phyloP scores from a whole-genome alignment of 2,329 filamentous ascomycete genomes.

The Colletotrichum scovillei region DNA sequence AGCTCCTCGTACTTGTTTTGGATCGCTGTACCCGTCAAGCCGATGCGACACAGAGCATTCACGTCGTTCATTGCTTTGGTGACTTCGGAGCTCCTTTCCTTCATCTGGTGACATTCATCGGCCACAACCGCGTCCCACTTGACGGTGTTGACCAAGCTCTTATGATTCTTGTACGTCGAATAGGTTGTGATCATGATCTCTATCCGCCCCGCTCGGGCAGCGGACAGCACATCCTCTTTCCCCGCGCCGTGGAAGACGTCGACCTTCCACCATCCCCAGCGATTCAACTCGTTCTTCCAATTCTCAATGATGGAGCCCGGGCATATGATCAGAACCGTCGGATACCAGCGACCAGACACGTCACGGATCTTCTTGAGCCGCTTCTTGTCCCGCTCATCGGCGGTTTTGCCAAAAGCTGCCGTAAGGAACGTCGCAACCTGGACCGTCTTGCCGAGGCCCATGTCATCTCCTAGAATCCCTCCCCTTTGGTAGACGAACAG shows the following conservation, averaged over 20 bases:
- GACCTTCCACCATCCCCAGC: conserved; percentile 97
- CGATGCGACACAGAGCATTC: conserved; percentile 92
- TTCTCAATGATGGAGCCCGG: conserved; percentile 90
- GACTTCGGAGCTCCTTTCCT: conserved; percentile 80
- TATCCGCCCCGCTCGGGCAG: conserved; percentile 79
- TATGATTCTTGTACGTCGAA: conserved; percentile 84
- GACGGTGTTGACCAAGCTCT: conserved; percentile 80
- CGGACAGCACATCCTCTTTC: conserved; percentile 77
- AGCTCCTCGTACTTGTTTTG: conserved; percentile 98
- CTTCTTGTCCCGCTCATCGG: conserved; percentile 85
- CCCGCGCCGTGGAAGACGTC: conserved; percentile 81
- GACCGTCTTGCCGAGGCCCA: conserved; percentile 97
- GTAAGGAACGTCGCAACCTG: conserved; percentile 95
- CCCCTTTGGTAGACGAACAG: conserved; percentile 93
- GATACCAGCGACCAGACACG: conserved; percentile 77
- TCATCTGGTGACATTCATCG: conserved; percentile 93
- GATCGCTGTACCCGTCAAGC: conserved; percentile 93
- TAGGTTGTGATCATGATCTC: conserved; percentile 98
- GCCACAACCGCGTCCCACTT: conserved; percentile 95
- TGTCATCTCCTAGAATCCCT: conserved; percentile 93
- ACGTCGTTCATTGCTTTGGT: conserved; percentile 90
- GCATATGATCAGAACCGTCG: conserved; percentile 85
- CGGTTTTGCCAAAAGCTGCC: conserved; percentile 93
- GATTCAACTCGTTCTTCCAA: conserved; percentile 86
- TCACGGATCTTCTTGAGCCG: conserved; percentile 88